These are phyloP conservation scores for Furcasterigmium furcatum DNA, from an alignment of 2,329 filamentous ascomycete species.

Conservation along the genomic window DNA sequence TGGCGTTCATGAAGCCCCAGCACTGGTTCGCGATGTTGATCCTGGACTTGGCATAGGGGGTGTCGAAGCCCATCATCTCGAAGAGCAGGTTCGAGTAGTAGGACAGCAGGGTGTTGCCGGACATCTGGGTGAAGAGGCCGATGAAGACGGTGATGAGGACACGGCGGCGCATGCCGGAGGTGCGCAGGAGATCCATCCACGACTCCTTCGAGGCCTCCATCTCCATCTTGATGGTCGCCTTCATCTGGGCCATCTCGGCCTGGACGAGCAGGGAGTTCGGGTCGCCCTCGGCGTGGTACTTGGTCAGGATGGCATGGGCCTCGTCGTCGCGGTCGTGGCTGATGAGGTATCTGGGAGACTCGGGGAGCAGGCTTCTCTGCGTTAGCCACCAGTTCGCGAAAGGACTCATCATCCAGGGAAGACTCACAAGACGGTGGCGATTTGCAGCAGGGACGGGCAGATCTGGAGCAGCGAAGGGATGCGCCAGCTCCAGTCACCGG, in stretches of 20 bases:
- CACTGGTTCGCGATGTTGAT: constrained; percentile 42
- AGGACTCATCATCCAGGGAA: no score
- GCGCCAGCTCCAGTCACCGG: constrained; percentile 34
- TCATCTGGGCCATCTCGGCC: constrained; percentile 58
- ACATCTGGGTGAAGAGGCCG: constrained; percentile 53
- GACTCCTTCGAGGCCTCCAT: constrained; percentile 44
- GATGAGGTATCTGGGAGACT: constrained; percentile 26
- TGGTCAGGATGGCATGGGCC: constrained; percentile 22
- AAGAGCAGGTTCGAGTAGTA: constrained; percentile 45
- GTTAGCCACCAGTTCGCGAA: constrained; percentile 15
- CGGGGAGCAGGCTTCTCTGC: constrained; percentile 16
- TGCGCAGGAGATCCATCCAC: constrained; percentile 49
- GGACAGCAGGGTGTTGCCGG: constrained; percentile 44
- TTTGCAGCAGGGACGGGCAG: constrained; percentile 35
- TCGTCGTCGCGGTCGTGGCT: constrained; percentile 22
- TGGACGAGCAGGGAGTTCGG: constrained; percentile 45
- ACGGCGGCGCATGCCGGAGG: constrained; percentile 45
- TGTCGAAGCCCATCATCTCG: constrained; percentile 39
- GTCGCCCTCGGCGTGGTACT: constrained; percentile 50
- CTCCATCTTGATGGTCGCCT: constrained; percentile 49
- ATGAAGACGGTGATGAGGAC: constrained; percentile 44
- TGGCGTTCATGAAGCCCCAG: constrained; percentile 41
- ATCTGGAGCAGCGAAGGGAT: constrained; percentile 43
- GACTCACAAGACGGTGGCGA: constrained; percentile 30
- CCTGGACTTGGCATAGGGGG: constrained; percentile 36